Base-by-base conservation (phyloP, 2,329 filamentous ascomycete species). In the Colletotrichum sp. region DNA sequence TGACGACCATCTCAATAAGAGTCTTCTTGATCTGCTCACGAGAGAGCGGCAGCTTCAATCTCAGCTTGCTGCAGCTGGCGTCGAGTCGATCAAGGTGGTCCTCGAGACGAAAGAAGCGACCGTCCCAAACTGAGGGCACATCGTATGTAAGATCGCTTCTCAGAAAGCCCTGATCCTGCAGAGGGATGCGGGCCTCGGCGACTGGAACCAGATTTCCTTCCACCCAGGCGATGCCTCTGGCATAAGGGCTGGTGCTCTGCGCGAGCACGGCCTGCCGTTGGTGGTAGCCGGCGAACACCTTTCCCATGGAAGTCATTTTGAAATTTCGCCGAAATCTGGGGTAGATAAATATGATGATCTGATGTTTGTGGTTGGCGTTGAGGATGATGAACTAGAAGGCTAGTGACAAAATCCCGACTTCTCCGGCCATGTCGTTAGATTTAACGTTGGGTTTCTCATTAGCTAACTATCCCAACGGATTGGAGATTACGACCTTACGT, bases 111-210 rank as follows among this genome's bases (percentile, higher is more conserved):
- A 90, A 89, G 78, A 88, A 88, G 3, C 86, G 86, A 0, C 88
- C 87, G 64, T 89, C 87, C 88, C 88, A 90, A 30, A 89, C 86
- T 0, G 87, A 80, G 1, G 88, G 87, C 0, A 90, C 88, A 65
- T 90, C 88, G 78, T 90, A 90, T 2, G 88, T 90, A 2, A 89
- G 78, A 61, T 90, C 88, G 79, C 87, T 86, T 79, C 87, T 88
- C 78, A 89, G 79, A 79, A 90, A 90, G 21, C 88, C 88, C 80
- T 90, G 85, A 76, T 90, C 88, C 1, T 88, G 78, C 1, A 90
- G 79, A 2, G 88, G 88, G 21, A 90, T 88, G n/a, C 83, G 83
- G 2, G 88, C 88, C 61, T 88, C 79, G n/a, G 82, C 52, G 8
- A 89, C 78, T 5, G 88, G 87, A 0, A 85, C 82, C 6, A 87